A percentile compares a stretch with the other conserved stretches of the same genome.
phyloP scores from a whole-genome alignment of 1,284 basidiomycete species.

The Ceratobasidium sp. region DNA sequence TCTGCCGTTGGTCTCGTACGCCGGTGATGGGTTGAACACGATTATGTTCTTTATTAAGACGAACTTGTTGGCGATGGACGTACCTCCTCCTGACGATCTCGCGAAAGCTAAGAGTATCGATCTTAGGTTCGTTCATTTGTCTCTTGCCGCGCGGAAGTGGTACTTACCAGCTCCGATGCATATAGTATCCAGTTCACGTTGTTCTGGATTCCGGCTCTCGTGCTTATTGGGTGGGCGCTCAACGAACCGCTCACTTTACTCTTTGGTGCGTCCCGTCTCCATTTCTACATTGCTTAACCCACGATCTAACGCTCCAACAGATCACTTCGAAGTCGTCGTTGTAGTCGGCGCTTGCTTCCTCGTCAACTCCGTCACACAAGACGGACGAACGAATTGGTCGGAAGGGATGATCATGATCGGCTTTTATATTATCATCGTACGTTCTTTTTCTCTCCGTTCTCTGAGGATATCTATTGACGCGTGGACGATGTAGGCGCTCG shows the following conservation, averaged over 20 bases:
- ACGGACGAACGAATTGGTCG: constrained; percentile 43
- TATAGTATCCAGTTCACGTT: constrained; percentile 45
- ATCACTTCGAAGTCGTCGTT: constrained; percentile 34
- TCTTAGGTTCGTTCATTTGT: constrained; percentile 55
- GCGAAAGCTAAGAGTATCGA: constrained; percentile 74
- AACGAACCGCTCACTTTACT: constrained; percentile 44
- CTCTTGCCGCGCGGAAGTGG: background rate
- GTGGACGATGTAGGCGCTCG: constrained; percentile 51
- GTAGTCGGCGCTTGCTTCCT: constrained; percentile 43
- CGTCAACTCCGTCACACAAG: constrained; percentile 46
- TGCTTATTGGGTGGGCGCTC: constrained; percentile 41
- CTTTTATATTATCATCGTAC: constrained; percentile 42
- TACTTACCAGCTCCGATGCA: too few relatives aligned
- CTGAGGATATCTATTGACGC: constrained; percentile 53
- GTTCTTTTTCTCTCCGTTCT: background rate
- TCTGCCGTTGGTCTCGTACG: constrained; percentile 76
- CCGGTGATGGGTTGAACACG: constrained; percentile 73
- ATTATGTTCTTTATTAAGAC: constrained; percentile 66
- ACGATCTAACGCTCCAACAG: background rate
- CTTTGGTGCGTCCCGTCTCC: constrained; percentile 38
- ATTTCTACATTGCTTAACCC: too few relatives aligned
- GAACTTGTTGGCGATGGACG: constrained; percentile 52
- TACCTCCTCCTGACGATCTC: constrained; percentile 62
- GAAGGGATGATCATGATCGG: constrained; percentile 44
- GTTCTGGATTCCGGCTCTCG: constrained; percentile 45